Evolutionary conservation across 495 filamentous ascomycete genomes (phyloP).

Genomic region (Penicillium daleae): DNA sequence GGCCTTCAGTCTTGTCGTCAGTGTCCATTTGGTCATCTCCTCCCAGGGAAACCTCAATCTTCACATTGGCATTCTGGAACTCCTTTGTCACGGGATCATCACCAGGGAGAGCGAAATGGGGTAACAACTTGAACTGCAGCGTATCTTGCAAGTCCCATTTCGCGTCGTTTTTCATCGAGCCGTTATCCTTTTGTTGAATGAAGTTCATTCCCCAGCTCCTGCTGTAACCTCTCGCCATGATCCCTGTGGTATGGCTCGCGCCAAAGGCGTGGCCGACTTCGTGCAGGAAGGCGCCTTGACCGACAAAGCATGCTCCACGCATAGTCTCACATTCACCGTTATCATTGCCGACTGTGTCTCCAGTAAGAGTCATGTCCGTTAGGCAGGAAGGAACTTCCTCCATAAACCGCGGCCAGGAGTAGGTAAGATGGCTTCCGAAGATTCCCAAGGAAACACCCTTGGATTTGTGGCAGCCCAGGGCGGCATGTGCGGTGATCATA

Average conservation of each 20-base stretch:
- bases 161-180: constrained; percentile 27
- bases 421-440: constrained; percentile 51
- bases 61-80: constrained; percentile 6
- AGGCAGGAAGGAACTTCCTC: constrained; percentile 47
- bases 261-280: constrained; percentile 48
- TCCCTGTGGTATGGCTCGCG: constrained; percentile 39
- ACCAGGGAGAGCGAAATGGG: constrained; percentile 39
- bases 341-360: constrained; percentile 43
- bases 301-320: constrained; percentile 45
- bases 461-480: constrained; percentile 45
- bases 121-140: constrained; percentile 35
- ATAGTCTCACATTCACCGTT: constrained; percentile 41
- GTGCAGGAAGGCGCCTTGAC: constrained; percentile 47
- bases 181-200: constrained; percentile 24
- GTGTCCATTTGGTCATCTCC: not conserved
- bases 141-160: constrained; percentile 43
- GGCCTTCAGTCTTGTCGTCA: constrained; percentile 8
- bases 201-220: constrained; percentile 44
- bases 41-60: not conserved
- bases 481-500: constrained; percentile 46
- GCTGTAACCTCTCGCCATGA: constrained; percentile 44
- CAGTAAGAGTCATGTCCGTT: constrained; percentile 30
- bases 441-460: constrained; percentile 48
- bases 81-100: constrained; percentile 22
- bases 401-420: constrained; percentile 52